Conservation (phyloP, 768 basidiomycete genomes). For the Gymnopilus dilepis region DNA sequence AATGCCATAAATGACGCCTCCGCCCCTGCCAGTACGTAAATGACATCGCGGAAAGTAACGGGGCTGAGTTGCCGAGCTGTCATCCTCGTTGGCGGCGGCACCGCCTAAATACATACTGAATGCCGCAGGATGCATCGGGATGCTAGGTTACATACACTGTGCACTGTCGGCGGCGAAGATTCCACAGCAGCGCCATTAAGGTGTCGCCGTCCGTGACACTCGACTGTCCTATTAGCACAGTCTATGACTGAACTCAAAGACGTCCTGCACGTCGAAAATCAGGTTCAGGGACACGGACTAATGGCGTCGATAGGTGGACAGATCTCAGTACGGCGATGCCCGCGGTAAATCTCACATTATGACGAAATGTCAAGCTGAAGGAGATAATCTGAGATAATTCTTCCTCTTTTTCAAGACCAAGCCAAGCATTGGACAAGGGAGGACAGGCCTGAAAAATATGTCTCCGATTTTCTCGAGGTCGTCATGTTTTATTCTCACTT, state of each 20-base stretch:
- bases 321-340: not conserved
- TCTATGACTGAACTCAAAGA: slow-evolving; percentile 3
- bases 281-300: slow-evolving; percentile 7
- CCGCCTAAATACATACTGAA: not conserved
- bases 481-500: too few species aligned
- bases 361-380: not conserved
- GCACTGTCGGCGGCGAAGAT: not conserved
- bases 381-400: slow-evolving; percentile 1
- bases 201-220: not conserved
- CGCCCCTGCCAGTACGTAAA: not conserved
- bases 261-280: not conserved
- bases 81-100: not conserved
- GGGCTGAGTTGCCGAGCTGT: slow-evolving; percentile 2
- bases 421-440: not conserved
- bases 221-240: not conserved
- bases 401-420: not conserved
- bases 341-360: not conserved
- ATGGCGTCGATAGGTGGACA: slow-evolving; percentile 3
- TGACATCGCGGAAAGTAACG: not conserved
- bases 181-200: not conserved
- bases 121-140: not conserved
- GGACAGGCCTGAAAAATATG: not conserved
- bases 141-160: not conserved
- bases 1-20: not conserved
- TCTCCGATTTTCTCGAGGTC: not conserved